Percentiles rank a stretch among this genome's conserved stretches.
Evolutionary conservation across 768 basidiomycete genomes (phyloP).

Genomic region (Neoboletus subvelutipes): DNA sequence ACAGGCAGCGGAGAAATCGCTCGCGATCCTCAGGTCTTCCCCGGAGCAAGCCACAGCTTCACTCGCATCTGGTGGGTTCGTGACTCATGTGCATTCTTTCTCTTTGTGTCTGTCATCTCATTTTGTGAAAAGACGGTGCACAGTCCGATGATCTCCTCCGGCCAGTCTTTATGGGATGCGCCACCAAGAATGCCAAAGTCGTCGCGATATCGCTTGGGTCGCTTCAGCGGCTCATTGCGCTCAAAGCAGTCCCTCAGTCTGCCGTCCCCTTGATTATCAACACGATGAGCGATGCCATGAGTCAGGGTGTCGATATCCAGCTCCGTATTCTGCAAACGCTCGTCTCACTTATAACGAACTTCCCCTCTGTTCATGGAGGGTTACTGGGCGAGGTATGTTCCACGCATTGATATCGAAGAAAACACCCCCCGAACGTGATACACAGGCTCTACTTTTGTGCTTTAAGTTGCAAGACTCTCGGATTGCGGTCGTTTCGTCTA

Average conservation of each 20-base stretch:
- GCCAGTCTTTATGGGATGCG: constrained; percentile 92
- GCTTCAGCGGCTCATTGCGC: constrained; percentile 83
- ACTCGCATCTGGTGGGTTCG: constrained; percentile 65
- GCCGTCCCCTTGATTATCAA: constrained; percentile 77
- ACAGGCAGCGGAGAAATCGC: constrained; percentile 85
- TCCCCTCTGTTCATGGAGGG: constrained; percentile 75
- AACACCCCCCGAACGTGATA: not conserved
- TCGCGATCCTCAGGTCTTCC: constrained; percentile 76
- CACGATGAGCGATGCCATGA: constrained; percentile 85
- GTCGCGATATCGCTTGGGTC: constrained; percentile 90
- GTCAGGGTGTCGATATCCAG: constrained; percentile 96
- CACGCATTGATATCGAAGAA: not conserved
- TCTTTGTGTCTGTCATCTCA: constrained; percentile 10
- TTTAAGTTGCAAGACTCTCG: constrained; percentile 95
- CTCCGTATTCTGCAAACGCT: constrained; percentile 91
- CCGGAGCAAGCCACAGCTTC: constrained; percentile 75
- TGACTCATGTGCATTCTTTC: constrained; percentile 7
- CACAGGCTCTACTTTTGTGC: constrained; percentile 84
- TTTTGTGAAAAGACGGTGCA: constrained; percentile 57
- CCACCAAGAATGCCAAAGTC: constrained; percentile 91
- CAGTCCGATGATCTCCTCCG: constrained; percentile 79
- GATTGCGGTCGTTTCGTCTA: constrained; percentile 95
- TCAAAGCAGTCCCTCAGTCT: constrained; percentile 80
- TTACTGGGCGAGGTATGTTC: constrained; percentile 75
- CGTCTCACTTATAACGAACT: constrained; percentile 87